Base-by-base conservation (phyloP, 257 asterid species). In the Salvia hispanica region DNA sequence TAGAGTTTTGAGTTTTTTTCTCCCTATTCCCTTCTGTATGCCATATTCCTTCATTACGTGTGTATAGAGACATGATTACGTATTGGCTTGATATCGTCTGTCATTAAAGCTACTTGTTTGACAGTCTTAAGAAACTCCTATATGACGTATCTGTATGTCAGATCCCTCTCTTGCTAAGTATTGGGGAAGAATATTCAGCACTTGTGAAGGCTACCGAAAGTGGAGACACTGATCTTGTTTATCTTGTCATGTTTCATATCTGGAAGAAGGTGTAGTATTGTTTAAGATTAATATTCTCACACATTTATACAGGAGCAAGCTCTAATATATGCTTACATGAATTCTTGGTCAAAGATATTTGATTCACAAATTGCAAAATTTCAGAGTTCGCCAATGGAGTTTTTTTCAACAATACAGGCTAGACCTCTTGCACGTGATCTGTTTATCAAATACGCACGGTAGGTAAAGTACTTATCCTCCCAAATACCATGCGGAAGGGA, bases 151-250 rank as follows among this genome's bases (percentile, higher is more conserved):
- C 47, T 36, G 9, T 67, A 44, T 66, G 10, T 71, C 86, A 94
- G 99, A 91, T 94, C 70, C 99, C 96, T 74, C 90, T 94, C 72
- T 76, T 94, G 85, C 78, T 94, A 58, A 91, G 99, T 89, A 91
- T 91, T 72, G 97, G 90, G 80, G 96, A 94, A 83, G 99, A 88
- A 81, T 95, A 84, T 74, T 84, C 83, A 47, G 96, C 99, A 71
- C 95, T 94, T n/a, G 25, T 70, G 67, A 94, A 94, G 87, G 89
- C 96, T 50, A 79, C 84, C 42, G 96, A 94, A 81, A 84, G 95
- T 65, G 97, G 99, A 58, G 99, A 94, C 78, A 94, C 97, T 11
- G 99, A 94, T 87, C 96, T 94, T 39, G 90, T 91, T 46, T 94
- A 91, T 76, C 99, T 94, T 72, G 99, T 91, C 68, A 76, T 94